Evolutionary conservation across 169 alveolate genomes (phyloP).

Genomic region (Blepharisma undulans): DNA sequence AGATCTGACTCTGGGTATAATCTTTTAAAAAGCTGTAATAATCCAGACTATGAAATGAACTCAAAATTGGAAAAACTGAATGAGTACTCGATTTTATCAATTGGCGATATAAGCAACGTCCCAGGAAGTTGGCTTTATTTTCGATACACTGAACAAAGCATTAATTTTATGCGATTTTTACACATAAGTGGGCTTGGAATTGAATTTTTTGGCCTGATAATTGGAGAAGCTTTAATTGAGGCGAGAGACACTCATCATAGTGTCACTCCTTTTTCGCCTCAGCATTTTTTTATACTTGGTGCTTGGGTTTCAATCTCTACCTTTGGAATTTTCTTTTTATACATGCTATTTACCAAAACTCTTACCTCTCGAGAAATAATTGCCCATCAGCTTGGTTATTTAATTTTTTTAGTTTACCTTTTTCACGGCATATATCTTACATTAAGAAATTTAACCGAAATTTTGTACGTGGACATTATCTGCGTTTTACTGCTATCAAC

Average conservation of each 20-base stretch:
- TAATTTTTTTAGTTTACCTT: not conserved
- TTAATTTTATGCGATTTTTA: not conserved
- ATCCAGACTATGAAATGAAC: not conserved
- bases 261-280: conserved; percentile 6
- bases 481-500: not conserved
- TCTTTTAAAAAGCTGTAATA: not conserved
- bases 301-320: not conserved
- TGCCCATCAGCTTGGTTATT: not conserved
- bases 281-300: not conserved
- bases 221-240: not conserved
- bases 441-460: not conserved
- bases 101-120: not conserved
- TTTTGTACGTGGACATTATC: not conserved
- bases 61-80: not conserved
- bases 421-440: not conserved
- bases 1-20: not conserved
- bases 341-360: not conserved
- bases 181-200: not conserved
- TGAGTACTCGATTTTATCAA: not conserved
- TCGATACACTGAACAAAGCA: not conserved
- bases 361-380: not conserved
- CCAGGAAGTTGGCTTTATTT: conserved; percentile 15
- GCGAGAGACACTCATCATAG: not conserved
- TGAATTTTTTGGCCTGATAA: not conserved
- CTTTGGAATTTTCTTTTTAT: not conserved